Evolutionary conservation across 192 early-diverging fungal species (phyloP), one percentile per base, ranked within the genome.

Genomic region (Cladochytrium replicatum): DNA sequence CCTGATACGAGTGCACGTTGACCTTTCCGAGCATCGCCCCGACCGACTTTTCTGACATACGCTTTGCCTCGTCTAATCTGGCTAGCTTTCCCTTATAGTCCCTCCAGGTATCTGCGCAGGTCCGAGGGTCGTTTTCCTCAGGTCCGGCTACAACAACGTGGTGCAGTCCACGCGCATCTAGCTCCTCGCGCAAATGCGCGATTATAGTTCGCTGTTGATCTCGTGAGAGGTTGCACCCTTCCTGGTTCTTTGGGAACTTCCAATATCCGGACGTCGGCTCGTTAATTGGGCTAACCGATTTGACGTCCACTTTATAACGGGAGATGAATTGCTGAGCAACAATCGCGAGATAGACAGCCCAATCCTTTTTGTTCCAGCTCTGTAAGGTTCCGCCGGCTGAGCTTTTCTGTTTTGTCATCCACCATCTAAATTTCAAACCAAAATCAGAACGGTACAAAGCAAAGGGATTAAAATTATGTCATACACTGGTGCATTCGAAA

Each of bases 401-500:
- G 22, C 32, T 46, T 22, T 55, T 55, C 25, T 60, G 27, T n/a
- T 9, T 15, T 1, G 58, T 60, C 58, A 60, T 60, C 54, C 52
- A 60, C 58, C 58, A 60, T n/a, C n/a, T n/a, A n/a, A n/a, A n/a
- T n/a, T n/a, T n/a, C n/a, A n/a, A n/a, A n/a, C n/a, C n/a, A n/a
- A n/a, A n/a, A n/a, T n/a, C n/a, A n/a, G n/a, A n/a, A n/a, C n/a
- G n/a, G n/a, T n/a, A n/a, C n/a, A n/a, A n/a, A n/a, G n/a, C n/a
- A n/a, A n/a, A n/a, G n/a, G n/a, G n/a, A n/a, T n/a, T n/a, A n/a
- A n/a, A n/a, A n/a, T n/a, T n/a, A n/a, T n/a, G n/a, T n/a, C n/a
- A n/a, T n/a, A n/a, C 52, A 56, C 47, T 19, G 58, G 58, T 13
- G 58, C 58, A 21, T 60, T 48, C 13, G 58, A 60, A 32, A 28